Percentiles rank a stretch among this genome's conserved stretches.
Evolutionary conservation across 1,139 yeast genomes (phyloP).

Genomic region (Kodamaea plutei): DNA sequence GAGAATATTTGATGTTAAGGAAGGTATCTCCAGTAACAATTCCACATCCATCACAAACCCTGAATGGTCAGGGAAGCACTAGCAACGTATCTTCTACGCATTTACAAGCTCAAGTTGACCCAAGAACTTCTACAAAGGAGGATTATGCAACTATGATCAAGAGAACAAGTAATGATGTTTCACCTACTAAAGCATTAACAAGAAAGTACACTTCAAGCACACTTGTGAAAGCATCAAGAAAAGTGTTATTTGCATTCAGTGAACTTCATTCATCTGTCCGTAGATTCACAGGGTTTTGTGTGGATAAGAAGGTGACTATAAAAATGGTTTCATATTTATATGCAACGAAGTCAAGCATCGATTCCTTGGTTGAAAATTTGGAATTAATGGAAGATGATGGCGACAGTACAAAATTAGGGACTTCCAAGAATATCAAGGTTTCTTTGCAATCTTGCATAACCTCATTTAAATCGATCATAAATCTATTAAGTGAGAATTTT

Average conservation of each 20-base stretch:
- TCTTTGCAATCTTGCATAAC: slow-evolving; percentile 33
- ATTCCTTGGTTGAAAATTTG: slow-evolving; percentile 53
- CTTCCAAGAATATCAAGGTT: slow-evolving; percentile 21
- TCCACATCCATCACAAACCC: slow-evolving; percentile 1
- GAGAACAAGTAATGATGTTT: slow-evolving; percentile 8
- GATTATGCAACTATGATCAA: slow-evolving; percentile 1
- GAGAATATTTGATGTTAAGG: slow-evolving; percentile 3
- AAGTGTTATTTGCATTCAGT: slow-evolving; percentile 56
- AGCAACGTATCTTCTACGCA: not conserved
- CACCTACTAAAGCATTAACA: slow-evolving; percentile 12
- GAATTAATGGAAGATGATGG: slow-evolving; percentile 51
- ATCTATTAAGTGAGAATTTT: slow-evolving; percentile 45
- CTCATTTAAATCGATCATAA: slow-evolving; percentile 52
- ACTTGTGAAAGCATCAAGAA: slow-evolving; percentile 51
- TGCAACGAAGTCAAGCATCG: slow-evolving; percentile 56
- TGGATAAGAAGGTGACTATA: slow-evolving; percentile 57
- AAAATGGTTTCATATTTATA: slow-evolving; percentile 55
- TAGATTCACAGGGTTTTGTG: slow-evolving; percentile 62
- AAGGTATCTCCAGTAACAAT: not conserved
- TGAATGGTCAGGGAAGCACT: slow-evolving; percentile 2
- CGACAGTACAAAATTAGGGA: slow-evolving; percentile 6
- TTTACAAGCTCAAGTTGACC: not conserved
- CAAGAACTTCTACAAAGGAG: slow-evolving; percentile 1
- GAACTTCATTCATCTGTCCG: slow-evolving; percentile 69
- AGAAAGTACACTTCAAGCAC: slow-evolving; percentile 20